Conservation (phyloP, 2,329 filamentous ascomycete genomes). For the Botrytis fragariae region DNA sequence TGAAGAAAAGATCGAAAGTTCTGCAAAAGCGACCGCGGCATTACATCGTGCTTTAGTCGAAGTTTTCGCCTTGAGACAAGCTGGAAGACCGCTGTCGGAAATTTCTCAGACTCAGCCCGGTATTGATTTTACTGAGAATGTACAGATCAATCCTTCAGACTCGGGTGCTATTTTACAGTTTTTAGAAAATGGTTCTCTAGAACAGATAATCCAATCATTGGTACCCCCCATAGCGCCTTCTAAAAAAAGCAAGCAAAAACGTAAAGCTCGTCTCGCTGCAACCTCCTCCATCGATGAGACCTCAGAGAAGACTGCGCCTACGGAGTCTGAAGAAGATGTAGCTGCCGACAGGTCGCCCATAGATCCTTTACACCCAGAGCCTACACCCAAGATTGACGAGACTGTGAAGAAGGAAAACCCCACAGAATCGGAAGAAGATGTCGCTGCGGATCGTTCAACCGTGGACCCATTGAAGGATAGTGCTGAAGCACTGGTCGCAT, state of each 20-base stretch:
- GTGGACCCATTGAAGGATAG: conserved; percentile 26
- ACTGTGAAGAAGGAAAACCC: conserved; percentile 26
- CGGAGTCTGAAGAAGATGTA: conserved; percentile 35
- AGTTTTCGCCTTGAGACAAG: conserved; percentile 48
- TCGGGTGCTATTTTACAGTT: conserved; percentile 31
- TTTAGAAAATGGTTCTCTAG: conserved; percentile 20
- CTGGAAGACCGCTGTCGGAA: conserved; percentile 39
- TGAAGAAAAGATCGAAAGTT: conserved; percentile 39
- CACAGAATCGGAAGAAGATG: conserved; percentile 34
- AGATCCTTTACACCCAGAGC: conserved; percentile 29
- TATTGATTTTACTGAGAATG: conserved; percentile 29
- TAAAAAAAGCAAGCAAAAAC: conserved; percentile 17
- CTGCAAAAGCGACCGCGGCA: conserved; percentile 41
- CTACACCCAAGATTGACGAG: conserved; percentile 24
- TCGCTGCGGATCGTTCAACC: conserved; percentile 33
- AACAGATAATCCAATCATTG: conserved; percentile 26
- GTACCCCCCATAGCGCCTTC: not conserved
- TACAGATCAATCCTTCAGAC: conserved; percentile 31
- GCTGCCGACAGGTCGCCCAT: conserved; percentile 31
- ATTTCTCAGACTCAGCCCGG: conserved; percentile 26
- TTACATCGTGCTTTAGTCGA: conserved; percentile 58
- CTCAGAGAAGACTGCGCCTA: conserved; percentile 27
- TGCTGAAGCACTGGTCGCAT: conserved; percentile 39
- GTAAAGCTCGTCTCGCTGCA: conserved; percentile 7
- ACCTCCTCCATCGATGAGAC: conserved; percentile 26